Evolutionary conservation across 176 grass and related monocot species (phyloP).

Genomic region (Rhipidocladum racemiflorum): DNA sequence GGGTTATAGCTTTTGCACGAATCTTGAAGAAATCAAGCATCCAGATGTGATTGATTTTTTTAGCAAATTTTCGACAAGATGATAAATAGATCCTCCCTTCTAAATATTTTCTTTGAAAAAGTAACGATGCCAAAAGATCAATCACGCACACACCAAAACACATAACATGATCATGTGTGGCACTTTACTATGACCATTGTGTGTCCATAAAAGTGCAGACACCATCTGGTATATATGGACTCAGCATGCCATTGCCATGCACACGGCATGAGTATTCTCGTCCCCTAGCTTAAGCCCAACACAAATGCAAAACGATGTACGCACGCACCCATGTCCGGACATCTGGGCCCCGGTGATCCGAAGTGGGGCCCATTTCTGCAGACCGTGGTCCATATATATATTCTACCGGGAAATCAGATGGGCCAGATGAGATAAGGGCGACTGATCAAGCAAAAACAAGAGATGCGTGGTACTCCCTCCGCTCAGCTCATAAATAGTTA

Average conservation of each 20-base stretch:
- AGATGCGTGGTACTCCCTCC: no score
- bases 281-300: not conserved
- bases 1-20: no score
- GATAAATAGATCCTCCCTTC: no score
- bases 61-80: no score
- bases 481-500: no score
- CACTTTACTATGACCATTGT: constrained; percentile 27
- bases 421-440: not conserved
- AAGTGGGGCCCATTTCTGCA: not conserved
- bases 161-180: constrained; percentile 6
- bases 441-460: not conserved
- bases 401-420: not conserved
- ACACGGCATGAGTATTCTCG: not conserved
- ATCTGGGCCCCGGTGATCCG: not conserved
- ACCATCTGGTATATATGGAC: not conserved
- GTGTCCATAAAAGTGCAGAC: constrained; percentile 29
- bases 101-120: not conserved
- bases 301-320: not conserved
- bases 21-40: no score
- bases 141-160: not conserved
- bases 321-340: not conserved
- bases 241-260: not conserved
- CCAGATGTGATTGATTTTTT: no score
- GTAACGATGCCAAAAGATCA: not conserved
- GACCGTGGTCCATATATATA: not conserved